These are phyloP conservation scores for Penicillium taxi DNA, from an alignment of 495 filamentous ascomycete genomes.

Conservation along the genomic window DNA sequence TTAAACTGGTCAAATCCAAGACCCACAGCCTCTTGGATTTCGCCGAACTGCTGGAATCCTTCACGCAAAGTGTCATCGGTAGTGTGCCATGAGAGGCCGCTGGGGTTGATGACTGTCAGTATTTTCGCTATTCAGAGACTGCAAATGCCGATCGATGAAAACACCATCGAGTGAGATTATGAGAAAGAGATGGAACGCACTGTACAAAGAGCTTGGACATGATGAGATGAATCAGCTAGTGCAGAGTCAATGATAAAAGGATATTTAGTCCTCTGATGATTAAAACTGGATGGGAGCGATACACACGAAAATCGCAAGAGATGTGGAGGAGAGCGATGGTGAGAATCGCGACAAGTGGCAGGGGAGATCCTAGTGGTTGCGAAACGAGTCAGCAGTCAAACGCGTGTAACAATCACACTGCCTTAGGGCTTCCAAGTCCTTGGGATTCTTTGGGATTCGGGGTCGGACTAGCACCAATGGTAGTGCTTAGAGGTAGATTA, in stretches of 20 bases:
- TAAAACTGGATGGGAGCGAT: not conserved
- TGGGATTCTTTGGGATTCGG: constrained; percentile 7
- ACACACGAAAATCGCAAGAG: too few species aligned
- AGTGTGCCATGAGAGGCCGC: constrained; percentile 97
- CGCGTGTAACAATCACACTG: constrained; percentile 26
- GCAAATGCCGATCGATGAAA: not conserved
- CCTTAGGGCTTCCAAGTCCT: constrained; percentile 21
- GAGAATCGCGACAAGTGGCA: constrained; percentile 7
- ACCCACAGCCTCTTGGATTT: constrained; percentile 88
- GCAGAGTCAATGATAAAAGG: constrained; percentile 75
- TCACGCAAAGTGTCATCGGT: constrained; percentile 71
- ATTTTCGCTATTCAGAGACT: not conserved
- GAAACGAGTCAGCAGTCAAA: constrained; percentile 25
- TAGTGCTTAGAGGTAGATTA: not conserved
- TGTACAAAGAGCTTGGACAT: constrained; percentile 28
- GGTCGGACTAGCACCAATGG: constrained; percentile 8
- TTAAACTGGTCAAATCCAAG: not conserved
- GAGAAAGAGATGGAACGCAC: constrained; percentile 9
- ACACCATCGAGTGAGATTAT: not conserved
- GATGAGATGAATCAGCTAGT: too few species aligned
- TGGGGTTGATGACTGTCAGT: constrained; percentile 22
- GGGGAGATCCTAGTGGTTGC: constrained; percentile 22
- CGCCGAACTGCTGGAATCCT: constrained; percentile 86
- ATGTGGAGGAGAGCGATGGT: too few species aligned
- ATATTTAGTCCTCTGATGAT: constrained; percentile 23